These are phyloP conservation scores for Monosporascus sp. DNA, from an alignment of 2,329 filamentous ascomycete genomes.

Conservation along the genomic window DNA sequence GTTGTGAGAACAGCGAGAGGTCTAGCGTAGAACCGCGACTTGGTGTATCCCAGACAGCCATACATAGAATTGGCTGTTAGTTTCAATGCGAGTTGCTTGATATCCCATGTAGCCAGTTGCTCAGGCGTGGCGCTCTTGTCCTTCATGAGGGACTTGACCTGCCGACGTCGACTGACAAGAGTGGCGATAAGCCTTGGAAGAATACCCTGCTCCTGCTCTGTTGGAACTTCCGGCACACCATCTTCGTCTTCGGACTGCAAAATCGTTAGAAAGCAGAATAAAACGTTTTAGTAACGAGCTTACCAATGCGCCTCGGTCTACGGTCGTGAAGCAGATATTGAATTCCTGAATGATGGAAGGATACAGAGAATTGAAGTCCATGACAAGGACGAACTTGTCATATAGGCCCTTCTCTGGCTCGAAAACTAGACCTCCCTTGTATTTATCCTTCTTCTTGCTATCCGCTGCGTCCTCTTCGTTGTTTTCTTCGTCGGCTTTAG, in stretches of 20 bases:
- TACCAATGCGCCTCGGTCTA: conserved; percentile 71
- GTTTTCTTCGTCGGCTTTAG: conserved; percentile 66
- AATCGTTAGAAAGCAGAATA: conserved; percentile 24
- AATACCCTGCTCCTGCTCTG: conserved; percentile 74
- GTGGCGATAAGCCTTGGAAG: conserved; percentile 88
- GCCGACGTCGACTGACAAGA: conserved; percentile 79
- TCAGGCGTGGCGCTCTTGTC: conserved; percentile 80
- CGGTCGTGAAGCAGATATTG: conserved; percentile 99
- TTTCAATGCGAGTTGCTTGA: conserved; percentile 94
- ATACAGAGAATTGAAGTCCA: conserved; percentile 99
- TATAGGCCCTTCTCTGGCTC: conserved; percentile 97
- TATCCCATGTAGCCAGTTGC: conserved; percentile 91
- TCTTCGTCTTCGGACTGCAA: conserved; percentile 72
- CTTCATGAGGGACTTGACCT: conserved; percentile 98
- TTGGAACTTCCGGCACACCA: conserved; percentile 80
- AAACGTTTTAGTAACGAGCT: conserved; percentile 27
- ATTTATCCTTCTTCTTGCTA: conserved; percentile 98
- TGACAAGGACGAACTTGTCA: conserved; percentile 96
- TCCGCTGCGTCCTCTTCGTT: conserved; percentile 65
- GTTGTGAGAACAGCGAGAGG: conserved; percentile 94
- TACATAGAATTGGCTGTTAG: conserved; percentile 99
- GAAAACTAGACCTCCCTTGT: conserved; percentile 96
- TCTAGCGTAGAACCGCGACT: conserved; percentile 94
- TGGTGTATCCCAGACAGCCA: conserved; percentile 93
- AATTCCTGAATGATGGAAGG: conserved; percentile 98